phyloP scores from a whole-genome alignment of 148 eudicot species.

The Diospyros lotus region DNA sequence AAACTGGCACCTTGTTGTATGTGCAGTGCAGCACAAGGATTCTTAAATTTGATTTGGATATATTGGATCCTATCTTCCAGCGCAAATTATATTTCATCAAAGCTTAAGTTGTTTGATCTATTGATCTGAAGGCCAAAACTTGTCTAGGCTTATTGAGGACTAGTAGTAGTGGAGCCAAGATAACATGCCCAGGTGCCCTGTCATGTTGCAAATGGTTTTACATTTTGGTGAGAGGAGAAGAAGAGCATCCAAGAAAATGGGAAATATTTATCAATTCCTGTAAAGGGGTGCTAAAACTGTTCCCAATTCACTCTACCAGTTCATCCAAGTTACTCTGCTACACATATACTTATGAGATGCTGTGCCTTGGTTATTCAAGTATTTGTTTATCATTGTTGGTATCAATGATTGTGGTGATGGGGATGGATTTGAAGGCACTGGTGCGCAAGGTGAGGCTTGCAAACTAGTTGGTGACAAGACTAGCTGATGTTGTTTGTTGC shows the following conservation, averaged over 20 bases:
- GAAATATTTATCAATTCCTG: too few relatives aligned
- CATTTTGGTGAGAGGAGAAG: slow-evolving; percentile 1
- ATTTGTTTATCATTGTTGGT: too few relatives aligned
- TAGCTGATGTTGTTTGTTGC: too few relatives aligned
- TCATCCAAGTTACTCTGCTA: too few relatives aligned
- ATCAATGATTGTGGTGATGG: too few relatives aligned
- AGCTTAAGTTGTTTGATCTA: background rate
- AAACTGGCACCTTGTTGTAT: background rate
- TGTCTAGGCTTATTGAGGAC: background rate
- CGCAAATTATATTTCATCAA: background rate
- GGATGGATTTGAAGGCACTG: too few relatives aligned
- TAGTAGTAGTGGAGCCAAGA: background rate
- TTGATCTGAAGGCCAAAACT: background rate
- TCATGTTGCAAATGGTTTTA: background rate
- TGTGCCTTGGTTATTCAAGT: too few relatives aligned
- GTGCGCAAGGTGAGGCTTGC: too few relatives aligned
- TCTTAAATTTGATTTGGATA: background rate
- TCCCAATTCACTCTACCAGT: too few relatives aligned
- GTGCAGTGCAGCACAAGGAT: background rate
- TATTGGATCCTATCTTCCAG: background rate
- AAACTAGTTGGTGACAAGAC: too few relatives aligned
- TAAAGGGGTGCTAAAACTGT: too few relatives aligned
- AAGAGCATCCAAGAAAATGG: background rate
- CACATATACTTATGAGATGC: too few relatives aligned
- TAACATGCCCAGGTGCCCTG: background rate